phyloP scores from a whole-genome alignment of 2,329 filamentous ascomycete genomes.

The Achaetomium macrosporum region DNA sequence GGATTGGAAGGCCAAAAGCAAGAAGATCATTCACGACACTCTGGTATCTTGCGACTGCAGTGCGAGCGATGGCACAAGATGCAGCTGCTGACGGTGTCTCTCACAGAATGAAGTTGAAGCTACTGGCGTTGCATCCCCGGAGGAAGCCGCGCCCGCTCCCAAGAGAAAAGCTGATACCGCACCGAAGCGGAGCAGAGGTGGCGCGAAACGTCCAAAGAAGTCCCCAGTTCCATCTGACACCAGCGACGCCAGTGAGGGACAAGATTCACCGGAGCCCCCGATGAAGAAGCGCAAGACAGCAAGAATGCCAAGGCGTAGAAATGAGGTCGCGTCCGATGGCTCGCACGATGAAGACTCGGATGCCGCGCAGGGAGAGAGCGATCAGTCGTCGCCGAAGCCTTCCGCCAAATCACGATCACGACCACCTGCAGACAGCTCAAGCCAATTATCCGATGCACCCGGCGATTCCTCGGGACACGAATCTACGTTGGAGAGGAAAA shows the following conservation, averaged over 20 bases:
- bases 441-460: slow-evolving; percentile 6
- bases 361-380: slow-evolving; percentile 46
- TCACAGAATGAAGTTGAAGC: slow-evolving; percentile 13
- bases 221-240: slow-evolving; percentile 12
- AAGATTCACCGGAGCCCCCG: slow-evolving; percentile 17
- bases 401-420: not conserved
- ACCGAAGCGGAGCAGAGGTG: slow-evolving; percentile 27
- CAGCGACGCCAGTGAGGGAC: slow-evolving; percentile 21
- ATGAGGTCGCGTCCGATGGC: slow-evolving; percentile 9
- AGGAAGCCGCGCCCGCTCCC: slow-evolving; percentile 10
- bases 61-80: not conserved
- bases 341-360: slow-evolving; percentile 22
- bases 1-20: slow-evolving; percentile 55
- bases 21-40: slow-evolving; percentile 48
- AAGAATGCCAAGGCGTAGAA: slow-evolving; percentile 26
- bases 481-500: not conserved
- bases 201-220: slow-evolving; percentile 22
- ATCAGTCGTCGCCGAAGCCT: not conserved
- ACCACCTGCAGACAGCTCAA: slow-evolving; percentile 29
- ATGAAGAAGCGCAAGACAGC: slow-evolving; percentile 29
- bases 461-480: not conserved
- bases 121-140: slow-evolving; percentile 14
- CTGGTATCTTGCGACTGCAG: slow-evolving; percentile 39
- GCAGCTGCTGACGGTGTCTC: slow-evolving; percentile 2
- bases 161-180: slow-evolving; percentile 11